phyloP scores from a whole-genome alignment of 495 filamentous ascomycete species.

The Aspergillus sparsus region DNA sequence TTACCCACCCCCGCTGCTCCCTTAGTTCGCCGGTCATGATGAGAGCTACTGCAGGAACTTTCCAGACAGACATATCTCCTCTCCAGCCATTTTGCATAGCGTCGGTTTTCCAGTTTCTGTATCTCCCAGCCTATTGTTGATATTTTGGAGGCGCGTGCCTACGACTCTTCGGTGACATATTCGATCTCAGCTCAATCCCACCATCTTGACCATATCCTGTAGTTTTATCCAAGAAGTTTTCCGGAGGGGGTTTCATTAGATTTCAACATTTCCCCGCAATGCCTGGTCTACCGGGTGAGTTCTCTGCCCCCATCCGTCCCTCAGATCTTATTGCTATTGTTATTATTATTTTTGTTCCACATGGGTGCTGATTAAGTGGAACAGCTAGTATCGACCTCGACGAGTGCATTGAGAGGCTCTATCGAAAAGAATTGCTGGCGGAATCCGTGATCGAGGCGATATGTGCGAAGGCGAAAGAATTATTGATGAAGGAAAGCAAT shows the following conservation, averaged over 20 bases:
- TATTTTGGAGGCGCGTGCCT: constrained; percentile 2
- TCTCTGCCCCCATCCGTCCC: not conserved
- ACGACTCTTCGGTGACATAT: not conserved
- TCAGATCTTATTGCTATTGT: not conserved
- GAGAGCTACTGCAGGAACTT: constrained; percentile 34
- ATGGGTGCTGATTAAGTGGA: constrained; percentile 1
- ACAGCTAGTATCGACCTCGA: constrained; percentile 95
- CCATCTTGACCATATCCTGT: constrained; percentile 21
- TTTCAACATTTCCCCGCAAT: constrained; percentile 45
- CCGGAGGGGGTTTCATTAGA: constrained; percentile 15
- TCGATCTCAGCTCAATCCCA: constrained; percentile 7
- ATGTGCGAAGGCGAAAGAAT: constrained; percentile 97
- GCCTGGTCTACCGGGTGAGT: constrained; percentile 84
- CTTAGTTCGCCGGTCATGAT: constrained; percentile 31
- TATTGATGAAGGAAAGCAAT: constrained; percentile 99
- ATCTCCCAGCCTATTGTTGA: constrained; percentile 9
- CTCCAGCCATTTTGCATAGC: constrained; percentile 21
- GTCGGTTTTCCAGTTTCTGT: constrained; percentile 8
- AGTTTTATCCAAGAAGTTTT: constrained; percentile 17
- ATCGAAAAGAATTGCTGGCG: constrained; percentile 92
- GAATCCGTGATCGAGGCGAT: constrained; percentile 99
- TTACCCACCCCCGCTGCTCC: constrained; percentile 18
- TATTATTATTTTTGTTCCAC: not conserved
- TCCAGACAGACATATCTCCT: constrained; percentile 30
- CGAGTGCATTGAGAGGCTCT: constrained; percentile 93